Conservation (phyloP, 345 rosid genomes). For the Boechera stricta region DNA sequence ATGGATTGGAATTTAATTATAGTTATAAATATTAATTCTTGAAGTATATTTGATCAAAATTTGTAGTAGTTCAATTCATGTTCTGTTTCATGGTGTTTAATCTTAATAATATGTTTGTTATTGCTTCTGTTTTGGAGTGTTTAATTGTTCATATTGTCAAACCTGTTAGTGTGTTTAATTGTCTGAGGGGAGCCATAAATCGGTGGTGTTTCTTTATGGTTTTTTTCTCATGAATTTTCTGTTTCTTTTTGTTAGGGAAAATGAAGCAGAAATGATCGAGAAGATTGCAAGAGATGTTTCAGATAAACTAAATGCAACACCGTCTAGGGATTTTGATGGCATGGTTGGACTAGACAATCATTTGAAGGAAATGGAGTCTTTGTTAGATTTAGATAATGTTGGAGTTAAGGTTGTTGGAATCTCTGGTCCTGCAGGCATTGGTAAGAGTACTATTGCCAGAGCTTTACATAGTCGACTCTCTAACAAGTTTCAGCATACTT, state of each 20-base stretch:
- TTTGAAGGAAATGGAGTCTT: background rate
- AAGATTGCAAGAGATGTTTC: background rate
- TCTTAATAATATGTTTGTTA: too few relatives aligned
- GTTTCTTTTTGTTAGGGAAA: background rate
- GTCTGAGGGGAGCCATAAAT: too few relatives aligned
- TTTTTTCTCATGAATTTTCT: too few relatives aligned
- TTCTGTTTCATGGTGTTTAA: too few relatives aligned
- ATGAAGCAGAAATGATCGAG: background rate
- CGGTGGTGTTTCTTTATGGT: background rate
- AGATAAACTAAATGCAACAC: background rate
- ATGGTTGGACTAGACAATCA: background rate
- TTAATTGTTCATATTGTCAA: too few relatives aligned
- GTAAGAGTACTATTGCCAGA: conserved; percentile 2
- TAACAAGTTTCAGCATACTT: background rate
- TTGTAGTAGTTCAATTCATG: too few relatives aligned
- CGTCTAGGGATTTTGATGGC: background rate
- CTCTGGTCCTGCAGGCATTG: background rate
- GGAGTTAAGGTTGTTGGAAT: background rate
- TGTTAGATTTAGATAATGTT: background rate
- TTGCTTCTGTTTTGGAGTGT: too few relatives aligned
- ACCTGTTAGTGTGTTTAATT: too few relatives aligned
- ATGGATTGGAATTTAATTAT: too few relatives aligned
- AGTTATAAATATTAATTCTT: too few relatives aligned
- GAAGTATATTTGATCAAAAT: too few relatives aligned
- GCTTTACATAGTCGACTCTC: background rate